Evolutionary conservation across 495 filamentous ascomycete species (phyloP), one percentile per base, ranked within the genome.

Genomic region (Chaetomidium leptoderma): DNA sequence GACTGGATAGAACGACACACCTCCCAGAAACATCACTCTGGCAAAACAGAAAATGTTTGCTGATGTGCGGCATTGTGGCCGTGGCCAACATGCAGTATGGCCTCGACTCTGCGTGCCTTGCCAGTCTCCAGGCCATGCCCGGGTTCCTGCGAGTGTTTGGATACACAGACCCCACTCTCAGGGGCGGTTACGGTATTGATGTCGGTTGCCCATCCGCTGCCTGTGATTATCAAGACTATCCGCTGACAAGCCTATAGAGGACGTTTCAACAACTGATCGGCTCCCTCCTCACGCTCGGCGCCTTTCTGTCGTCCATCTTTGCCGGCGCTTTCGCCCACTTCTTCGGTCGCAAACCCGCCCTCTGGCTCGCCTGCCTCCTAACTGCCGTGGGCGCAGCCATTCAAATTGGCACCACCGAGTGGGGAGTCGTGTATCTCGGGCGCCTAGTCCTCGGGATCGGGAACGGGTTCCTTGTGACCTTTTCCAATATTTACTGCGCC

Each of bases 41-140:
- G 71, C 63, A 65, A 27, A 74, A 74, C 49, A 52, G 70, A 33
- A 74, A 73, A 66, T 74, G 72, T 23, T 48, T 74, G 43, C 43
- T 70, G 14, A 73, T 73, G 61, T 75, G 72, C 55, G 63, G 62
- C 53, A 63, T 65, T 44, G 71, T 75, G 36, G 68, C 72, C 14
- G 65, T 73, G 39, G 72, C 72, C 21, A 75, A 73, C 57, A 71
- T 65, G 62, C 82, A 85, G 63, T 85, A 84, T 70, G 81, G 82
- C 5, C 65, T 84, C 35, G 82, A 85, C 60, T 83, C 81, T 53
- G 78, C 78, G 14, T 67, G 80, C 33, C 78, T 85, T 44, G 81
- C 78, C 17, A 79, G 80, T 56, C 70, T 85, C 9, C 81, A 84
- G 58, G 82, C 81, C 35, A 84, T 84, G 82, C 62, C 77, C 11